These are phyloP conservation scores for Ilex aquifolium DNA, from an alignment of 257 asterid genomes.

Conservation along the genomic window DNA sequence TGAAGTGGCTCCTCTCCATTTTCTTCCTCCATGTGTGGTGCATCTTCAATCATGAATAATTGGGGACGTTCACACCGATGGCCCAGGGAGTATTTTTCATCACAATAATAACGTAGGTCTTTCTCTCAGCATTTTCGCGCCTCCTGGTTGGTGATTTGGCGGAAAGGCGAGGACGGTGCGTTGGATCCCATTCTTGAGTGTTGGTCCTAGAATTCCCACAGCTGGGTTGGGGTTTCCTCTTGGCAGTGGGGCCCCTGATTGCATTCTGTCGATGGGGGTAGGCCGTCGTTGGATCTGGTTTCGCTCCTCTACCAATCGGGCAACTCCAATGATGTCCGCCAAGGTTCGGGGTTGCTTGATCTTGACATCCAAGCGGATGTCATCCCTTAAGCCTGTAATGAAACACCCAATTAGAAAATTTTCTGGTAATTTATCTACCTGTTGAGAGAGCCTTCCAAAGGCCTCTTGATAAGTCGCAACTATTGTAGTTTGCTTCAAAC, in stretches of 20 bases:
- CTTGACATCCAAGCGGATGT: not conserved
- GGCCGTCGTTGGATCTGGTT: not conserved
- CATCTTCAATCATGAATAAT: constrained; percentile 1
- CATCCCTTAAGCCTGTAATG: too few species aligned
- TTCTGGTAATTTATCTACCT: not conserved
- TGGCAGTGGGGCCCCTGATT: not conserved
- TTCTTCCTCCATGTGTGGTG: not conserved
- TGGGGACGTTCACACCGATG: not conserved
- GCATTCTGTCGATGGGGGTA: not conserved
- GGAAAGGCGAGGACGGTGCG: not conserved
- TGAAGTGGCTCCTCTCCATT: not conserved
- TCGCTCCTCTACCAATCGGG: not conserved
- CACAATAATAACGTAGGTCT: not conserved
- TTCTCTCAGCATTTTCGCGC: not conserved
- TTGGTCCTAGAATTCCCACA: not conserved
- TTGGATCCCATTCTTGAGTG: not conserved
- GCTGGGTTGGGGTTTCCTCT: not conserved
- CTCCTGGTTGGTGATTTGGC: not conserved
- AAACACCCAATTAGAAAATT: too few species aligned
- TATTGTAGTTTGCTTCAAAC: not conserved
- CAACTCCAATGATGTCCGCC: not conserved
- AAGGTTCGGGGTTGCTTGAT: not conserved
- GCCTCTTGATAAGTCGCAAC: not conserved
- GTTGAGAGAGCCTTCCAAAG: not conserved
- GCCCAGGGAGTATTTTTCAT: not conserved